Percentiles rank a stretch among this genome's conserved stretches.
Conservation (phyloP, 2,329 filamentous ascomycete genomes). For the Lachnellula subtilissima region DNA sequence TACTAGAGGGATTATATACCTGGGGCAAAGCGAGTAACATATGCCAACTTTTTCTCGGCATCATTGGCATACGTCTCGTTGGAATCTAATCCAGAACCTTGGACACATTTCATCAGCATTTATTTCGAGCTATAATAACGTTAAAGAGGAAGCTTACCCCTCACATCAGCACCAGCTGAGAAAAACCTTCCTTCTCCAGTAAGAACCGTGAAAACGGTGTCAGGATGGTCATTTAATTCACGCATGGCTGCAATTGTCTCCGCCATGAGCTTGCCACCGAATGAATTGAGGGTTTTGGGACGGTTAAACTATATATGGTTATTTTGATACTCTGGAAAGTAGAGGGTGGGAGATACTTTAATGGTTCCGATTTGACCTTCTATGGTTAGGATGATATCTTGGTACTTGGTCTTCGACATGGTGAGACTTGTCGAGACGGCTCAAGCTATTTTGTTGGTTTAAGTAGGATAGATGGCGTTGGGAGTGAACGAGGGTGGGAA, state of each 20-base stretch:
- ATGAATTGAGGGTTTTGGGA: conserved; percentile 43
- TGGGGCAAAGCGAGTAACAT: conserved; percentile 16
- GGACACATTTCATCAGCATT: background rate
- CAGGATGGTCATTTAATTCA: conserved; percentile 41
- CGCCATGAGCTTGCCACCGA: conserved; percentile 40
- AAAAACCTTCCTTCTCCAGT: conserved; percentile 48
- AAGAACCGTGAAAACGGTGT: conserved; percentile 46
- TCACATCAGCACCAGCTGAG: conserved; percentile 45
- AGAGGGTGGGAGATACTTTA: conserved; percentile 29
- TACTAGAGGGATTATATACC: background rate
- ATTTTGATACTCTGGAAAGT: background rate
- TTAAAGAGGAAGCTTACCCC: conserved; percentile 24
- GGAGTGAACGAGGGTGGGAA: background rate
- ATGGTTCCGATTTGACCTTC: conserved; percentile 40
- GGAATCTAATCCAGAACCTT: conserved; percentile 10
- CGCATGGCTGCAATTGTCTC: conserved; percentile 41
- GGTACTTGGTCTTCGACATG: conserved; percentile 25
- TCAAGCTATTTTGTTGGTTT: no score
- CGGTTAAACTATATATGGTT: conserved; percentile 38
- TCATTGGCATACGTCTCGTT: conserved; percentile 12
- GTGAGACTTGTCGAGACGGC: background rate
- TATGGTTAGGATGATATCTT: conserved; percentile 39
- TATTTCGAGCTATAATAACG: background rate
- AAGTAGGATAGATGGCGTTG: no score
- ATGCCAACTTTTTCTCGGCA: conserved; percentile 27